Evolutionary conservation across 129 eudicot species (phyloP).

Genomic region (Ambrosia trifida): DNA sequence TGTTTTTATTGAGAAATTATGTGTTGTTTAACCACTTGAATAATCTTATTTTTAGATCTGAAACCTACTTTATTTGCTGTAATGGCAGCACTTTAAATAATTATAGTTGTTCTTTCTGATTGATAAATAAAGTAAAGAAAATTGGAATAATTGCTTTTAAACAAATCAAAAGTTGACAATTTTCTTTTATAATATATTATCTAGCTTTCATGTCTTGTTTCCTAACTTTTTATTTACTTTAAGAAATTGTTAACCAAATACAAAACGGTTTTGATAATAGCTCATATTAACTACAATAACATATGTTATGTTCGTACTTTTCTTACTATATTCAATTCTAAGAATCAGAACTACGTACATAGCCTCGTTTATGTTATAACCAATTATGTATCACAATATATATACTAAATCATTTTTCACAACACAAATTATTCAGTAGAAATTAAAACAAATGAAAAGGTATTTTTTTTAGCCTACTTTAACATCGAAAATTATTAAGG

Average conservation of each 20-base stretch:
- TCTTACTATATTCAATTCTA: too few species aligned
- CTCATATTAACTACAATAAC: neutral
- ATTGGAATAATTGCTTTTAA: slow-evolving; percentile 14
- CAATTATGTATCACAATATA: too few species aligned
- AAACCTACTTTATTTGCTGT: slow-evolving; percentile 32
- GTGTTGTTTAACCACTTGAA: slow-evolving; percentile 37
- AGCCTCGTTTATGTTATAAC: too few species aligned
- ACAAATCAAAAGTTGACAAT: neutral
- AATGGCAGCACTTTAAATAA: slow-evolving; percentile 23
- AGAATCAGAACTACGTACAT: too few species aligned
- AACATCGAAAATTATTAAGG: too few species aligned
- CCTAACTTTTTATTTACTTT: neutral
- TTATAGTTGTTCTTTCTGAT: slow-evolving; percentile 18
- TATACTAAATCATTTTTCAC: too few species aligned
- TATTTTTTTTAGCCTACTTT: too few species aligned
- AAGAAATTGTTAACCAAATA: neutral
- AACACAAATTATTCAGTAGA: too few species aligned
- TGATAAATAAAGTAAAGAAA: slow-evolving; percentile 18
- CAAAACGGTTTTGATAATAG: neutral
- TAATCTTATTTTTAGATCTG: slow-evolving; percentile 32
- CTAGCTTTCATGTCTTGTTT: neutral
- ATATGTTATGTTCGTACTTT: neutral
- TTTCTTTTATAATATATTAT: neutral
- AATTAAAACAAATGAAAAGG: too few species aligned
- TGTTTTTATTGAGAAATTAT: slow-evolving; percentile 28